Base-by-base conservation (phyloP, 1,139 yeast species). In the Suhomyces choctaworum region DNA sequence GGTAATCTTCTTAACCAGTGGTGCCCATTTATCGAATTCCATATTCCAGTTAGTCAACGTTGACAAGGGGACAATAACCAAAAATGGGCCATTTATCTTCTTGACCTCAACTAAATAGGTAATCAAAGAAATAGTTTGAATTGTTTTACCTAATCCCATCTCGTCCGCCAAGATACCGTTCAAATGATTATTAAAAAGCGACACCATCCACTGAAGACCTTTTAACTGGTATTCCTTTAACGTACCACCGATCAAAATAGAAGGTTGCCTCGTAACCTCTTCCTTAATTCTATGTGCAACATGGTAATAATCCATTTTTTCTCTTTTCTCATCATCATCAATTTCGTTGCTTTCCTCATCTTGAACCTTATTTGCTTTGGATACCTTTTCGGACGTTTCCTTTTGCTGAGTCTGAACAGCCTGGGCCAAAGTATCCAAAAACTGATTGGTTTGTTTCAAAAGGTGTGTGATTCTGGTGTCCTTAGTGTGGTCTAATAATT, bases 181-280 rank as follows among this genome's bases (percentile, higher is more conserved):
- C 54, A 92, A 72, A 58, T 89, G 92, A 62, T 92, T 92, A 60
- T 92, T 92, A 60, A 76, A 90, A 41, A 92, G 71, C 0, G 97
- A 90, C 4, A 90, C 95, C 97, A 92, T 90, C 98, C 97, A 90
- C 60, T 92, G 96, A 41, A 90, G 70, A 58, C 97, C 97, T 62
- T 87, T 88, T 42, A 90, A 29, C 66, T 90, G 97, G 58, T 92
- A 92, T 54, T 92, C 98, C 60, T 92, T 92, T 56, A 92, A 71
- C 1, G 78, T 76, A 45, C 98, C 98, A 36, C 98, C 98, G 29
- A 82, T 75, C 46, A 88, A 59, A 33, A 83, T 75, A 1, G 70
- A 51, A 2, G 94, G 90, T 50, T 84, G 94, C 25, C 58, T 63
- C 4, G 70, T 72, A 16, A 84, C 77, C 31, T 74, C 81, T 53